Evolutionary conservation across 2,329 filamentous ascomycete genomes (phyloP), one percentile per base, ranked within the genome.

Genomic region (Aureobasidium sp.): DNA sequence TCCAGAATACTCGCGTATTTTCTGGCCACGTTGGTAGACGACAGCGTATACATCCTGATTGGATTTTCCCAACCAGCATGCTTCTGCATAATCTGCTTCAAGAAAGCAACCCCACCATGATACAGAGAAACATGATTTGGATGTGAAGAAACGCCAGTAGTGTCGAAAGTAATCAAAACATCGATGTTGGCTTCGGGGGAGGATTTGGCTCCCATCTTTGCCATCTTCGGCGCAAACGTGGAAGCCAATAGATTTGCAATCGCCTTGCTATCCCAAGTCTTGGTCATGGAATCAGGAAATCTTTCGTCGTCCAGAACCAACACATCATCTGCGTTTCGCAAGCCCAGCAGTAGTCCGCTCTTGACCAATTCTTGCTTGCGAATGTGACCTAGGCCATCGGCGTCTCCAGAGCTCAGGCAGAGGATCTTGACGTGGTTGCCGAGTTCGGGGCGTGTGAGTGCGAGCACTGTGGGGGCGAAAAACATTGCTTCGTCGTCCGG

Each of bases 401-500:
- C 91, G 71, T 97, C 81, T 86, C 89, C 92, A 65, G 86, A 93
- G 74, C 89, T 95, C 64, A 99, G 77, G 75, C 94, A 99, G 60
- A 97, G 77, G 64, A 99, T 95, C 76, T 95, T 94, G 70, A 99
- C 82, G 71, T 95, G 90, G 75, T 99, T 97, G 4, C 89, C 88
- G 21, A 87, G 80, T 62, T 86, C 84, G 4, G 90, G 90, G 15
- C 83, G 80, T 19, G 91, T 93, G 61, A 99, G 82, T n/a, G 89
- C 85, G 67, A 95, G 81, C 15, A 97, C 80, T 0, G 90, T 89
- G 0, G 94, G 94, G 64, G 91, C 85, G 75, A 99, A 99, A 80
- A 99, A 99, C 94, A 99, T 99, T 73, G 93, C 94, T 78, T 99
- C 94, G 70, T 99, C 94, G 75, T 99, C 94, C 0, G 94, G 94